Evolutionary conservation across 2,329 filamentous ascomycete genomes (phyloP), one percentile per base, ranked within the genome.

Genomic region (Aspergillus persii): DNA sequence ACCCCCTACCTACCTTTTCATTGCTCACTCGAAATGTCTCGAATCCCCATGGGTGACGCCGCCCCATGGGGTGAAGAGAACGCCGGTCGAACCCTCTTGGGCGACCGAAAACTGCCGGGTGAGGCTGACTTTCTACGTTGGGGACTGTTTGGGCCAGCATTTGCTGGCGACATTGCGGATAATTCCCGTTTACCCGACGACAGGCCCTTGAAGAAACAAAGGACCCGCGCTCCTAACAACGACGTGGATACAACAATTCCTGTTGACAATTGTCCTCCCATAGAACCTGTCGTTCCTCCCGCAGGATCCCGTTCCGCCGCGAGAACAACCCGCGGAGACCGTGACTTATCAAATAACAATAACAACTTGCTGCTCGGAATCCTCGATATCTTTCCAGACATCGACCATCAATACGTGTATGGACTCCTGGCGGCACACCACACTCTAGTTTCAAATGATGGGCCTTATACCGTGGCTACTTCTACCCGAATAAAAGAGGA

Each of bases 371-470:
- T 81, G 18, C 61, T 65, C 8, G 67, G 70, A n/a, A 66, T 83
- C 18, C 41, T 78, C 4, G 67, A 69, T 9, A 64, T 83, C 8
- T 82, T 83, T 56, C 81, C 81, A 8, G 79, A 79, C 52, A 80
- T 83, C 46, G 76, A 76, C 56, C 74, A 69, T 26, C 67, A 75
- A 9, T 75, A 80, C 64, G 74, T 82, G 26, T 63, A 63, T 9
- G 63, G 68, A 15, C 65, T 81, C n/a, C 79, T 76, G 59, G 61
- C 71, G 8, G 15, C 30, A 2, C 44, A 30, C 26, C 63, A 50
- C 15, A 58, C 61, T 39, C 53, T 57, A 41, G 44, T 62, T 11
- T 48, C 60, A 36, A 31, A 36, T 36, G 8, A 50, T 23, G 41
- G 30, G 18, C 9, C 6, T 15, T 23, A 6, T 36, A 23, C 12